Conservation (phyloP, 805 yeast genomes). For the Lachancea nothofagi region DNA sequence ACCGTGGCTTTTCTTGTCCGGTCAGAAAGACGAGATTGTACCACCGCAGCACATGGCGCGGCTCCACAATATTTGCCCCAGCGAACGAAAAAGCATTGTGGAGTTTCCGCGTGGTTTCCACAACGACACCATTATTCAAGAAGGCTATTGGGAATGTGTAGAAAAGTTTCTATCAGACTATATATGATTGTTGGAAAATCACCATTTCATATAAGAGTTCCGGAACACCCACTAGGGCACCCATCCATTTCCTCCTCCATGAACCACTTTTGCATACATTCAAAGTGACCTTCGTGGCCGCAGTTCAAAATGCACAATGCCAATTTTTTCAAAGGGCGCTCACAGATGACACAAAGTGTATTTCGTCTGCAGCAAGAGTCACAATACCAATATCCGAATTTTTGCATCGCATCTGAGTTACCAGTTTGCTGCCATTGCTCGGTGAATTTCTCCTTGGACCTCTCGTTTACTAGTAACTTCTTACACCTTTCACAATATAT, state of each 20-base stretch:
- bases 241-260: conserved; percentile 53
- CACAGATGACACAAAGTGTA: conserved; percentile 72
- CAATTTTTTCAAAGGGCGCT: conserved; percentile 69
- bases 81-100: conserved; percentile 46
- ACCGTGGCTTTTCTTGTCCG: conserved; percentile 69
- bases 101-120: conserved; percentile 62
- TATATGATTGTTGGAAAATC: conserved; percentile 15
- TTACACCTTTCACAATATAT: conserved; percentile 60
- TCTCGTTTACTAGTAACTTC: conserved; percentile 54
- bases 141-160: conserved; percentile 71
- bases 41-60: conserved; percentile 78
- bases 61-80: conserved; percentile 48
- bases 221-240: conserved; percentile 69
- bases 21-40: conserved; percentile 78
- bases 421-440: conserved; percentile 21
- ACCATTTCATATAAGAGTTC: conserved; percentile 10
- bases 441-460: conserved; percentile 38
- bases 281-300: conserved; percentile 84
- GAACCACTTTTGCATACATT: conserved; percentile 77
- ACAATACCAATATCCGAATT: conserved; percentile 81
- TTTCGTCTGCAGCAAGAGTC: conserved; percentile 56
- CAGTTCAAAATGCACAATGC: conserved; percentile 58
- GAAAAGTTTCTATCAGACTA: conserved; percentile 46
- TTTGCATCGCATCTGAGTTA: conserved; percentile 31
- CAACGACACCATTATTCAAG: conserved; percentile 75